Percentiles rank a stretch among this genome's conserved stretches.
These are phyloP conservation scores for Candida neerlandica DNA, from an alignment of 1,139 yeast genomes.

Conservation along the genomic window DNA sequence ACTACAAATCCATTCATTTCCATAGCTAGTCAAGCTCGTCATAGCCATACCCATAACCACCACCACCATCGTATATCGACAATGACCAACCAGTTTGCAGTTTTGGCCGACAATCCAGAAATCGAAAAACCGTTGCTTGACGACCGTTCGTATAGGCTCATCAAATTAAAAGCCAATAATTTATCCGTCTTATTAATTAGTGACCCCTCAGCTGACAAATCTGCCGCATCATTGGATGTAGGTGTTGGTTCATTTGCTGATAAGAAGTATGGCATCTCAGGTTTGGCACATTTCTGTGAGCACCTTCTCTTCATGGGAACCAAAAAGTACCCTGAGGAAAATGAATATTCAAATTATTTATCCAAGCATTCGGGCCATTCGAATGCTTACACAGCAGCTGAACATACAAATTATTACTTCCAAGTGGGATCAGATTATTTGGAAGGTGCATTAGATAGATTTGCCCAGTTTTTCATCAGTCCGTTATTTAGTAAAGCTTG, in stretches of 20 bases:
- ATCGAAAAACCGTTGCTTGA: slow-evolving; percentile 69
- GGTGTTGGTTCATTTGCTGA: slow-evolving; percentile 89
- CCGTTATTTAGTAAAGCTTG: slow-evolving; percentile 83
- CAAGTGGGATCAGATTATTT: slow-evolving; percentile 76
- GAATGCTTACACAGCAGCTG: slow-evolving; percentile 88
- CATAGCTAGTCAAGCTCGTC: background rate
- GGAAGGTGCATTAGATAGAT: slow-evolving; percentile 88
- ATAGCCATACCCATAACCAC: background rate
- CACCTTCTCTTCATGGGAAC: slow-evolving; percentile 98
- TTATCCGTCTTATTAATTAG: slow-evolving; percentile 76
- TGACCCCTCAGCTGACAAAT: slow-evolving; percentile 83
- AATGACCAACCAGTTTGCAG: slow-evolving; percentile 15
- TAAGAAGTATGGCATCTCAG: slow-evolving; percentile 66
- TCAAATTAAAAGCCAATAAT: slow-evolving; percentile 62
- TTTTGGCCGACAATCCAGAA: slow-evolving; percentile 22
- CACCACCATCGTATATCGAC: background rate
- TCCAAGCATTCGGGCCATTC: slow-evolving; percentile 67
- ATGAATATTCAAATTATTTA: slow-evolving; percentile 79
- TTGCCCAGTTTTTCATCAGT: slow-evolving; percentile 85
- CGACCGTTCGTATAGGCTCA: slow-evolving; percentile 70
- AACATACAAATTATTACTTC: slow-evolving; percentile 89
- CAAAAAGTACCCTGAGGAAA: slow-evolving; percentile 84
- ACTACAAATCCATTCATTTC: background rate
- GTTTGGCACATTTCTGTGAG: slow-evolving; percentile 96
- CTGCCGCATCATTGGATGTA: slow-evolving; percentile 93